Base-by-base conservation (phyloP, 2,329 filamentous ascomycete genomes). In the Grosmannia clavigera region DNA sequence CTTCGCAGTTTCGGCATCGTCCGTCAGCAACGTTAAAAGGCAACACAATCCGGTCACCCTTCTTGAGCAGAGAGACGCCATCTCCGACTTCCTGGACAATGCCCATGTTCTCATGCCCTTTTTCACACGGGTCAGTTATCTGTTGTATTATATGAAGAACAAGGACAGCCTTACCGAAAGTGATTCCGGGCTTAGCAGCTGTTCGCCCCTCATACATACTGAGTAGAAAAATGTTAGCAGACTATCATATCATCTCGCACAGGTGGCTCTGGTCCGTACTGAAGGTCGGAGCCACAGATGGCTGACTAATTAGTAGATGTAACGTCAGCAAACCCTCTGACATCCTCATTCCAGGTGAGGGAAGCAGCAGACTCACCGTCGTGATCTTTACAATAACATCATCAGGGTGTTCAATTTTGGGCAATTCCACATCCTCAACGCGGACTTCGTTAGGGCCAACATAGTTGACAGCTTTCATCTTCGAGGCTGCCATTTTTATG, bases 391-490 rank as follows among this genome's bases (percentile, higher is more conserved):
- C 31, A 31, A 56, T 56, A 29, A 46, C 38, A 46, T 56, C 55
- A 31, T 56, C 55, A 29, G 55, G 55, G 25, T 56, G 55, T 22
- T 56, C 55, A 29, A 56, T 27, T 22, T 46, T 29, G 5, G 55
- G 55, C 38, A 56, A 22, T 16, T 56, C 55, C 25, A 56, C 55
- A 6, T 56, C 55, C 31, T 56, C 35, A 16, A 56, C 55, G 10
- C 22, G 35, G 55, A 56, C 55, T 46, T 56, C 19, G 22, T 46
- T 29, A 6, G 55, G 55, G 22, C 55, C 35, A 46, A 46, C 55
- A 56, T 56, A 56, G 38, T 56, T 56, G 55, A 56, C 55, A n/a
- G 55, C 55, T 46, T 56, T 56, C 55, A 56, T 56, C 25, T 35
- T 56, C 1, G 55, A 27, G 25, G 50, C 22, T 5, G 55, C 55